Conservation (phyloP, 176 grass and related monocot genomes). For the Saccharum spontaneum region DNA sequence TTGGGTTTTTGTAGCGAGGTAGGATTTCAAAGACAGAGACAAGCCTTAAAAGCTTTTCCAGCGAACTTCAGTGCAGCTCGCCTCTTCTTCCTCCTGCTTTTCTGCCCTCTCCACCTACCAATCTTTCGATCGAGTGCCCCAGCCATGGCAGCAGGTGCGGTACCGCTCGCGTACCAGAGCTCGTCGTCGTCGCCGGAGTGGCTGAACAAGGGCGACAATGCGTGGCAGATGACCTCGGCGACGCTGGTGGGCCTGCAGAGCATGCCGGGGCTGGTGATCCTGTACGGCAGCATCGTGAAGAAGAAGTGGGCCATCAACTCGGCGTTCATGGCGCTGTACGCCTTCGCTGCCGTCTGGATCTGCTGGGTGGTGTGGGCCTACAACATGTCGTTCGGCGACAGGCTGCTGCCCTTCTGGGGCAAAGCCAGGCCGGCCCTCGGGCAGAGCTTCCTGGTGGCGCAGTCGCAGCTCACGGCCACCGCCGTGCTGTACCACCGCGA, state of each 20-base stretch:
- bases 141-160: slow-evolving; percentile 8
- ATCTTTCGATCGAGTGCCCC: background rate
- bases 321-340: slow-evolving; percentile 78
- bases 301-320: slow-evolving; percentile 91
- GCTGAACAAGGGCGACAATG: slow-evolving; percentile 75
- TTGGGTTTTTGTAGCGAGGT: no score
- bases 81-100: background rate
- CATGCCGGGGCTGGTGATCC: slow-evolving; percentile 67
- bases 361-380: slow-evolving; percentile 62
- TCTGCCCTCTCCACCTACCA: background rate
- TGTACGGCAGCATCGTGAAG: slow-evolving; percentile 86
- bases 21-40: background rate
- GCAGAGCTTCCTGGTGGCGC: slow-evolving; percentile 50
- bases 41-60: background rate
- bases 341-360: slow-evolving; percentile 66
- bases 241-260: slow-evolving; percentile 61
- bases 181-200: slow-evolving; percentile 38
- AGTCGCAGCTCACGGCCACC: slow-evolving; percentile 48
- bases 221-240: slow-evolving; percentile 57
- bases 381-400: slow-evolving; percentile 63
- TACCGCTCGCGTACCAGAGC: slow-evolving; percentile 43
- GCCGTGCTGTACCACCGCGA: background rate
- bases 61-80: background rate
- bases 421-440: slow-evolving; percentile 42
- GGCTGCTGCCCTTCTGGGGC: slow-evolving; percentile 74